phyloP scores from a whole-genome alignment of 768 basidiomycete genomes.

The Calocybe gangraenosa region DNA sequence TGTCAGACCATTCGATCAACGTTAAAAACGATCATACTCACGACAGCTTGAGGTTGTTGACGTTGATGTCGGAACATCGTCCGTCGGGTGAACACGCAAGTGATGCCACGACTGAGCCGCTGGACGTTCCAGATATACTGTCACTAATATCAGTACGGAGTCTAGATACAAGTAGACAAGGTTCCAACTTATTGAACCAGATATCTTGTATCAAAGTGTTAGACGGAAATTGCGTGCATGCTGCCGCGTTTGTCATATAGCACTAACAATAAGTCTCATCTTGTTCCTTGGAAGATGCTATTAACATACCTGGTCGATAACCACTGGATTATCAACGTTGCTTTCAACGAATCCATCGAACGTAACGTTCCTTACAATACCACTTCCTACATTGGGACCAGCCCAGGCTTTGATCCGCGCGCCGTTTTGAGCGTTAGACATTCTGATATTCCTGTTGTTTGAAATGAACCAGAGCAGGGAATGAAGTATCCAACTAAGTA shows the following conservation, averaged over 20 bases:
- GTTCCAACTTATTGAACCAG: slow-evolving; percentile 44
- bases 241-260: slow-evolving; percentile 41
- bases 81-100: slow-evolving; percentile 54
- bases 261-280: slow-evolving; percentile 27
- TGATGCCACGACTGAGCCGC: slow-evolving; percentile 47
- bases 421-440: slow-evolving; percentile 62
- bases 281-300: not conserved
- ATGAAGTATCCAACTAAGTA: slow-evolving; percentile 2
- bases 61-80: slow-evolving; percentile 45
- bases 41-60: slow-evolving; percentile 42
- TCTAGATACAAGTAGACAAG: not conserved
- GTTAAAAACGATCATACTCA: slow-evolving; percentile 21
- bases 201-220: slow-evolving; percentile 56
- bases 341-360: slow-evolving; percentile 48
- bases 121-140: slow-evolving; percentile 56
- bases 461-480: not conserved
- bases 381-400: slow-evolving; percentile 53
- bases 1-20: not conserved
- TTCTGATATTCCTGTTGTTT: slow-evolving; percentile 43
- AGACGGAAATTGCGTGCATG: slow-evolving; percentile 50
- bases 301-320: slow-evolving; percentile 50
- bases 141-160: slow-evolving; percentile 1
- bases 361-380: slow-evolving; percentile 54
- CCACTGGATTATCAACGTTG: slow-evolving; percentile 55
- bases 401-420: slow-evolving; percentile 69